Percentiles rank a stretch among this genome's conserved stretches.
Evolutionary conservation across 768 basidiomycete genomes (phyloP).

Genomic region (Leucogyrophana mollusca): DNA sequence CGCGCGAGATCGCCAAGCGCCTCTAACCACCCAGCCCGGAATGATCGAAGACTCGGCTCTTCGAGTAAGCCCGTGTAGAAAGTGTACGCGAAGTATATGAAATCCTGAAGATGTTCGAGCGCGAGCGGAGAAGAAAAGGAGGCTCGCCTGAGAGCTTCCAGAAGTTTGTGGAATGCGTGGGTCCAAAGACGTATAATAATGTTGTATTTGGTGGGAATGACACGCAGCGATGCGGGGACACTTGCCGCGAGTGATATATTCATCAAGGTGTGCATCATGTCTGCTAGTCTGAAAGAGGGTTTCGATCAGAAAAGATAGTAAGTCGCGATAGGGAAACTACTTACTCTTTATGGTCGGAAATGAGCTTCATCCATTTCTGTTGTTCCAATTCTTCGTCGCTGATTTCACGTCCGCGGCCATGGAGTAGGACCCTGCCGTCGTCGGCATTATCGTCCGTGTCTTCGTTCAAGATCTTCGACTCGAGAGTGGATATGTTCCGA

Average conservation of each 20-base stretch:
- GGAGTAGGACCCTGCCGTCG: constrained; percentile 34
- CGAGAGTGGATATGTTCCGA: constrained; percentile 76
- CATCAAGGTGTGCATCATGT: constrained; percentile 87
- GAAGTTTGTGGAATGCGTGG: constrained; percentile 83
- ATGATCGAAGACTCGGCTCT: constrained; percentile 65
- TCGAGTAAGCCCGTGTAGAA: constrained; percentile 92
- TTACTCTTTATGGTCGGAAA: constrained; percentile 82
- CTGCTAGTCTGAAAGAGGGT: constrained; percentile 66
- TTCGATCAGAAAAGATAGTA: constrained; percentile 7
- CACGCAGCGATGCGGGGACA: constrained; percentile 84
- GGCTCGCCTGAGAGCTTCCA: constrained; percentile 86
- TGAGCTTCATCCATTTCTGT: constrained; percentile 72
- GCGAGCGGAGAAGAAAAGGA: constrained; percentile 65
- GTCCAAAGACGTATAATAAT: constrained; percentile 94
- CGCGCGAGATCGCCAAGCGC: constrained; percentile 94
- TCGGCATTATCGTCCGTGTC: constrained; percentile 55
- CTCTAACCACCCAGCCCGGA: constrained; percentile 89
- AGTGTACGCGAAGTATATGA: constrained; percentile 92
- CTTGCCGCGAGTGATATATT: constrained; percentile 81
- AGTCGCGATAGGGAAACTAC: constrained; percentile 26
- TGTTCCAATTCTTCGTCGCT: constrained; percentile 61
- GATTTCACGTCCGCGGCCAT: constrained; percentile 29
- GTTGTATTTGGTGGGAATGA: constrained; percentile 92
- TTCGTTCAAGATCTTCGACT: constrained; percentile 68
- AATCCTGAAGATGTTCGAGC: constrained; percentile 90